Conservation (phyloP, 805 yeast species). For the Babjeviella inositovora region DNA sequence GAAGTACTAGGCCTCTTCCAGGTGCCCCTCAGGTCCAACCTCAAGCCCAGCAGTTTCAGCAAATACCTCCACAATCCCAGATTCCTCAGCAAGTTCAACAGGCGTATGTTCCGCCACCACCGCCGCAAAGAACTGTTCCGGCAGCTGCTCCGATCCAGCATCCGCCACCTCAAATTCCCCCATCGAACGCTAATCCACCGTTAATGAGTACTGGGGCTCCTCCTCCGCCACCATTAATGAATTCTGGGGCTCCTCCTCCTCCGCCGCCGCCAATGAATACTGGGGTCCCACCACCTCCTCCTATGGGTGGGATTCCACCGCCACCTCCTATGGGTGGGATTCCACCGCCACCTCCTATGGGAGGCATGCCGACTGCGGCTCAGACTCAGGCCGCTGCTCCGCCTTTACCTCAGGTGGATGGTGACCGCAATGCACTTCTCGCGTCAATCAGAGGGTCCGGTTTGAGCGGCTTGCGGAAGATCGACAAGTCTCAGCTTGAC, state of each 20-base stretch:
- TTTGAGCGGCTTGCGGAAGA: slow-evolving; percentile 58
- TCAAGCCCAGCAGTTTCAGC: no score
- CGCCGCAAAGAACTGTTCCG: slow-evolving; percentile 1
- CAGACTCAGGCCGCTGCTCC: slow-evolving; percentile 11
- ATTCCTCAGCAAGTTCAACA: slow-evolving; percentile 1
- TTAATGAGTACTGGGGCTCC: slow-evolving; percentile 3
- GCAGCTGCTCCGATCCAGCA: no score
- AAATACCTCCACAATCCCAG: slow-evolving; percentile 2
- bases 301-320: slow-evolving; percentile 16
- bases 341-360: slow-evolving; percentile 14
- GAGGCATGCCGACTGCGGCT: slow-evolving; percentile 8
- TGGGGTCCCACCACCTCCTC: slow-evolving; percentile 2
- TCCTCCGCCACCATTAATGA: slow-evolving; percentile 6
- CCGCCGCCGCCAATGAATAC: slow-evolving; percentile 4
- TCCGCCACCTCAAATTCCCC: slow-evolving; percentile 1
- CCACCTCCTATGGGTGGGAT: slow-evolving; percentile 23
- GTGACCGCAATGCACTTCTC: slow-evolving; percentile 65
- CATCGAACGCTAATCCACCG: slow-evolving; percentile 3
- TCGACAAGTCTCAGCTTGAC: slow-evolving; percentile 74
- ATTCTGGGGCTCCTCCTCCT: slow-evolving; percentile 3
- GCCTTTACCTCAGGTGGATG: slow-evolving; percentile 23
- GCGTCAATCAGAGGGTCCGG: slow-evolving; percentile 78
- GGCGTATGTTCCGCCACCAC: slow-evolving; percentile 1
- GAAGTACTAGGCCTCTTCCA: no score
- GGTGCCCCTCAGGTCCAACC: no score